phyloP scores from a whole-genome alignment of 495 filamentous ascomycete species.

The Penicillium paxilli region DNA sequence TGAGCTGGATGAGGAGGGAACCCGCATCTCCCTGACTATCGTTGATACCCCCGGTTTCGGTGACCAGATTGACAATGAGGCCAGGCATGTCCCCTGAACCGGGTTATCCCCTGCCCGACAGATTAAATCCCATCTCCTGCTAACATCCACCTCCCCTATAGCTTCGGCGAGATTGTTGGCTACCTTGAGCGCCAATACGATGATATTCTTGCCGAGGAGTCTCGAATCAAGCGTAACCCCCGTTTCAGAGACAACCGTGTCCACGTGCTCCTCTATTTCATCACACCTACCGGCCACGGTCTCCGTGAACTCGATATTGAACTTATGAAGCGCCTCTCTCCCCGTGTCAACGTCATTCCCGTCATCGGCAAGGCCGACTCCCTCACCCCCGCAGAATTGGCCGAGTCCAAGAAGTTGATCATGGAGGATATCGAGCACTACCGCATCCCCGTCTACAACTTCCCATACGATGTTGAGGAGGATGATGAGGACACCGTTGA shows the following conservation, averaged over 20 bases:
- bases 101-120: not conserved
- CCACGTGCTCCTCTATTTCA: constrained; percentile 97
- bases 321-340: constrained; percentile 97
- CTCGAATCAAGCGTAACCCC: constrained; percentile 99
- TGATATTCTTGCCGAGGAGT: constrained; percentile 97
- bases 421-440: constrained; percentile 99
- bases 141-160: constrained; percentile 44
- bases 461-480: constrained; percentile 99
- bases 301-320: constrained; percentile 98
- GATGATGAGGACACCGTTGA: constrained; percentile 99
- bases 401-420: constrained; percentile 98
- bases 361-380: constrained; percentile 98
- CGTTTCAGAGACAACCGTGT: constrained; percentile 98
- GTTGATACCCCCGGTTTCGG: constrained; percentile 98
- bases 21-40: constrained; percentile 94
- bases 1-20: constrained; percentile 96
- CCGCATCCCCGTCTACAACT: constrained; percentile 99
- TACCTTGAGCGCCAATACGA: constrained; percentile 99
- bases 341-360: constrained; percentile 97
- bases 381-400: constrained; percentile 92
- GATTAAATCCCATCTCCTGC: constrained; percentile 2
- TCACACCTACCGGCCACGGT: constrained; percentile 96
- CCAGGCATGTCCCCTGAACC: constrained; percentile 62
- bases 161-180: constrained; percentile 95
- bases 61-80: constrained; percentile 99